These are phyloP conservation scores for Fusarium transvaalense DNA, from an alignment of 2,329 filamentous ascomycete genomes.

Conservation along the genomic window DNA sequence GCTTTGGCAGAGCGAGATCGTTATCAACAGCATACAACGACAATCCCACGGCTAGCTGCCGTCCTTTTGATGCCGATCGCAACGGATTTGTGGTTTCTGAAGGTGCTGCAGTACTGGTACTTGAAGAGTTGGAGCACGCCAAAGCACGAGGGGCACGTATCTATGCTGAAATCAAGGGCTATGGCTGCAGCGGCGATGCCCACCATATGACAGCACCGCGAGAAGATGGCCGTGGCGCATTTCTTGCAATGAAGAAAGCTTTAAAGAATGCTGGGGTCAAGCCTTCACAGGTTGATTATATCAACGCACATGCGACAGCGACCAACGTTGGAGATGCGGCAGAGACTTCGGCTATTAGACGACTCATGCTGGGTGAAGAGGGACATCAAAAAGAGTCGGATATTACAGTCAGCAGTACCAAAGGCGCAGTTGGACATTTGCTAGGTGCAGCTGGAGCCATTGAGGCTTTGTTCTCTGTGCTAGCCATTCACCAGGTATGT, in stretches of 20 bases:
- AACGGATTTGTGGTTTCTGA: slow-evolving; percentile 94
- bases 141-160: slow-evolving; percentile 81
- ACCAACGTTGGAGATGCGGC: slow-evolving; percentile 88
- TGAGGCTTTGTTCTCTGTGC: slow-evolving; percentile 86
- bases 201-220: slow-evolving; percentile 93
- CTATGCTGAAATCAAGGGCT: slow-evolving; percentile 90
- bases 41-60: slow-evolving; percentile 75
- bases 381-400: slow-evolving; percentile 71
- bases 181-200: slow-evolving; percentile 91
- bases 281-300: slow-evolving; percentile 83
- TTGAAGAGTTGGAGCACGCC: slow-evolving; percentile 93
- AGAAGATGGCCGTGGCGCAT: slow-evolving; percentile 84
- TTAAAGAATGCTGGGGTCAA: slow-evolving; percentile 77
- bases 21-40: slow-evolving; percentile 86
- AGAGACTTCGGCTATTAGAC: slow-evolving; percentile 85
- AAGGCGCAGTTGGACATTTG: slow-evolving; percentile 91
- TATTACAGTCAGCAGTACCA: slow-evolving; percentile 91
- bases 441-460: slow-evolving; percentile 92
- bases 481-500: slow-evolving; percentile 82
- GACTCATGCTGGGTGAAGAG: slow-evolving; percentile 79
- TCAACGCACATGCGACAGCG: slow-evolving; percentile 95
- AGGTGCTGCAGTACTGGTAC: slow-evolving; percentile 86
- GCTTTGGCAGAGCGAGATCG: slow-evolving; percentile 89
- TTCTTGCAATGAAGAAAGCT: slow-evolving; percentile 86
- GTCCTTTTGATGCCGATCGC: slow-evolving; percentile 86